phyloP scores from a whole-genome alignment of 2,329 filamentous ascomycete genomes.

The Coniella vitis region DNA sequence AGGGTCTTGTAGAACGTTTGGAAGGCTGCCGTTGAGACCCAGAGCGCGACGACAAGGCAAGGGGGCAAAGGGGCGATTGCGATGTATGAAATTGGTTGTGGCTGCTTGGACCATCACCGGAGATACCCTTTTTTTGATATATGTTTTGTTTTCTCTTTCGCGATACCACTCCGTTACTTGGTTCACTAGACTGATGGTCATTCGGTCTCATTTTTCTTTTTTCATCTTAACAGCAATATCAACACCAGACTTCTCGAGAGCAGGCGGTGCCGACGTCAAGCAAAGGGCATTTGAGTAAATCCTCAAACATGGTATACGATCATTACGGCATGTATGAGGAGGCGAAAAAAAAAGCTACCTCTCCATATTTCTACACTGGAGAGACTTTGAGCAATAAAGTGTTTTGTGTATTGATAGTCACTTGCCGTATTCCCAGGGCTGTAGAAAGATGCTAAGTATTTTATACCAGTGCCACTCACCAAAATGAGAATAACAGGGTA shows the following conservation, averaged over 20 bases:
- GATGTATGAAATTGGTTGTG: too few relatives aligned
- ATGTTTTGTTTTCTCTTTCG: neutral
- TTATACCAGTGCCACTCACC: too few relatives aligned
- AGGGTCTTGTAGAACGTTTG: slow-evolving; percentile 33
- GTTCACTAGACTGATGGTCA: neutral
- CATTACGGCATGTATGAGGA: slow-evolving; percentile 12
- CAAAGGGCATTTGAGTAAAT: neutral
- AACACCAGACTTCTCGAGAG: neutral
- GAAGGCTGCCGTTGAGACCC: slow-evolving; percentile 19
- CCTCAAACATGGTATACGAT: slow-evolving; percentile 8
- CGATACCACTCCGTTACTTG: neutral
- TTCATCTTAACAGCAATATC: too few relatives aligned
- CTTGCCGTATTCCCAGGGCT: too few relatives aligned
- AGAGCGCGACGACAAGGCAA: neutral
- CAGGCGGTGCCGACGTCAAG: neutral
- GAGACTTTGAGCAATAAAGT: slow-evolving; percentile 5
- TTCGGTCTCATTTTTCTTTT: too few relatives aligned
- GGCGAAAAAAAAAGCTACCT: neutral
- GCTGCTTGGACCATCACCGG: neutral
- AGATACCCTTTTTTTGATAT: slow-evolving; percentile 1
- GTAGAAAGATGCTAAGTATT: too few relatives aligned
- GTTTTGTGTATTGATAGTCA: slow-evolving; percentile 4
- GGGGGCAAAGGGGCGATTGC: neutral
- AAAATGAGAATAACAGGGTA: too few relatives aligned
- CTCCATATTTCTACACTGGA: neutral